These are phyloP conservation scores for Blastocystis sp. DNA, from an alignment of 352 stramenopile genomes.

Conservation along the genomic window DNA sequence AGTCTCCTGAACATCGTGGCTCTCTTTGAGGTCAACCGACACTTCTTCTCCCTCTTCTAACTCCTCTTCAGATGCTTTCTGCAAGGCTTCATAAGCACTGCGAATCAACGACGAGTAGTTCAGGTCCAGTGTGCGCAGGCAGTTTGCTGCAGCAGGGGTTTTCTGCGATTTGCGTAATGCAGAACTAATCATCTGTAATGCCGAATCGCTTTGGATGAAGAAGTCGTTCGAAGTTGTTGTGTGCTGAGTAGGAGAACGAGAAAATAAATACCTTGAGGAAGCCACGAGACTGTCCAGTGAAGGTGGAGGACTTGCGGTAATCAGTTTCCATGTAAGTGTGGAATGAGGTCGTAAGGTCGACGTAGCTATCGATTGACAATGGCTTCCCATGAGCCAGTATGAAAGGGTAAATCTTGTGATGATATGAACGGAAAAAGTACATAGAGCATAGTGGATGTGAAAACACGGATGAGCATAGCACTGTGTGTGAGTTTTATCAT, in stretches of 20 bases:
- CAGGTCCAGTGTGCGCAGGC: constrained; percentile 7
- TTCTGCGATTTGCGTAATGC: background rate
- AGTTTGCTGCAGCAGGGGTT: background rate
- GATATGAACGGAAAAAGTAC: background rate
- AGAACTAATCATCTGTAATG: background rate
- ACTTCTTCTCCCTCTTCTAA: background rate
- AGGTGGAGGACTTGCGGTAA: constrained; percentile 1
- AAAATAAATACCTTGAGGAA: background rate
- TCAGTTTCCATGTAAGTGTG: background rate
- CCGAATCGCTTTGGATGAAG: background rate
- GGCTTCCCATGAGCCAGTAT: background rate
- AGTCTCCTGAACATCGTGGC: background rate
- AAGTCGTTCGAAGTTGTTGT: background rate
- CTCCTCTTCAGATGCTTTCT: background rate
- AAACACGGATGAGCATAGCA: background rate
- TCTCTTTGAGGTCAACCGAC: background rate
- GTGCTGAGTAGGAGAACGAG: background rate
- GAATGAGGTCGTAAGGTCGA: background rate
- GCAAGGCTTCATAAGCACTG: background rate
- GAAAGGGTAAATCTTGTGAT: background rate
- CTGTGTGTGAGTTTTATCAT: background rate
- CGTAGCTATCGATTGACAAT: background rate
- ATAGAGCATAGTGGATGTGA: constrained; percentile 28
- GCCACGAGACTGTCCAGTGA: background rate
- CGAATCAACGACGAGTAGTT: constrained; percentile 24